These are phyloP conservation scores for Ophiostoma montium DNA, from an alignment of 2,329 filamentous ascomycete genomes.

Conservation along the genomic window DNA sequence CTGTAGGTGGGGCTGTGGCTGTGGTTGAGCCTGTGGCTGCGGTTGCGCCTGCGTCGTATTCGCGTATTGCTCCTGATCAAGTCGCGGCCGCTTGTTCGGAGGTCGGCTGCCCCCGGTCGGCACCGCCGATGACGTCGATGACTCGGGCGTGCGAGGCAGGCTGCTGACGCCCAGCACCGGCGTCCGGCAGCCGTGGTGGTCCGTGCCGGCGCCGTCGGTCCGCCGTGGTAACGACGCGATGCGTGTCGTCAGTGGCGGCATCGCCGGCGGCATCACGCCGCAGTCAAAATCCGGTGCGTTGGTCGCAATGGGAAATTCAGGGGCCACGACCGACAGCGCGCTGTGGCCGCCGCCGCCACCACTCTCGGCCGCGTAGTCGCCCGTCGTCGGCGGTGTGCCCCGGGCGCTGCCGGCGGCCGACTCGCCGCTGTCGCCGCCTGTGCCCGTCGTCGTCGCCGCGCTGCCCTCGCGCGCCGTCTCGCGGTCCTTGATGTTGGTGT, in stretches of 20 bases:
- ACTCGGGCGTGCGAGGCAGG: slow-evolving; percentile 9
- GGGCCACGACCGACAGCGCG: neutral
- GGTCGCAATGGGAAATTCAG: neutral
- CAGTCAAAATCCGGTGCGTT: slow-evolving; percentile 3
- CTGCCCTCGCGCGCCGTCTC: neutral
- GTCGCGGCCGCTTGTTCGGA: neutral
- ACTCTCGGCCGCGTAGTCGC: neutral
- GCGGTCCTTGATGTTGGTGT: neutral
- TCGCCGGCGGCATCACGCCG: neutral
- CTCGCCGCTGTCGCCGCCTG: too few species aligned
- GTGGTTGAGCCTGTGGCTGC: neutral
- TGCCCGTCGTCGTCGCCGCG: neutral
- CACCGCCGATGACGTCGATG: slow-evolving; percentile 2
- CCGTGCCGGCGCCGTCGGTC: neutral
- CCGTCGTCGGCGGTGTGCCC: neutral
- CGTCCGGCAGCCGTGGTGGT: neutral
- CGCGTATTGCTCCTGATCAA: neutral
- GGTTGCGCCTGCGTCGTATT: neutral
- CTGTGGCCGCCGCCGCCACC: neutral
- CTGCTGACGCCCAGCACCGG: neutral
- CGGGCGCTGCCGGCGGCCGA: too few species aligned
- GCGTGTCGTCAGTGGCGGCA: neutral
- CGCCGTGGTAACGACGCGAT: neutral
- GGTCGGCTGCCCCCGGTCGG: neutral
- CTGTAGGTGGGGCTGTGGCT: too few species aligned